Evolutionary conservation across 2,329 filamentous ascomycete species (phyloP), one percentile per base, ranked within the genome.

Genomic region (Exophiala sideris): DNA sequence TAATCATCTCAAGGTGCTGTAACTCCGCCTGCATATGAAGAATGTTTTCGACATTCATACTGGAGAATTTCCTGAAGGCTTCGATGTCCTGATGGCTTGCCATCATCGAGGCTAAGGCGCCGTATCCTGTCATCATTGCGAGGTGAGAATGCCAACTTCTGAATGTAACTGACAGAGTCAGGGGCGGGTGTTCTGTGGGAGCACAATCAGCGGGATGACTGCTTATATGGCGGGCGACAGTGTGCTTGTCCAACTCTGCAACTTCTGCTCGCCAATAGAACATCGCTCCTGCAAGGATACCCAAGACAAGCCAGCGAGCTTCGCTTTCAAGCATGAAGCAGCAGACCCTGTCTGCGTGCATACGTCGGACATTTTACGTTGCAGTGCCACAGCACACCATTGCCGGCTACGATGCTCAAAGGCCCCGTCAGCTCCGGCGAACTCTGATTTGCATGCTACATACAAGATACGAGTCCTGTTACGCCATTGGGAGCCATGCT

Each of bases 11-110:
- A 14, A 62, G 54, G 44, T 55, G 51, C 38, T 60, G 50, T 24
- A 62, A 40, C 32, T 62, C 59, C n/a, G 59, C 59, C 46, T 62
- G 59, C 57, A 59, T 59, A 39, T 62, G 57, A 44, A 62, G 40
- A 32, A 62, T 55, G 21, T 52, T 62, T 39, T 62, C 54, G 14
- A 54, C 33, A 32, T 60, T 62, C 38, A 60, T 33, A 12, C 39
- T 56, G 33, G 54, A 56, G 40, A 60, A 62, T 50, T 52, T 59
- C 47, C 57, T 55, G 54, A 62, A 60, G 10, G 55, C 52, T 46
- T 57, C 53, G 42, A 50, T 40, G 42, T 57, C 52, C n/a, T 47
- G 57, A 48, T 56, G 48, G 47, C 48, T 52, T 8, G 48, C 53
- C 57, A 62, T 62, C 56, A 62, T 56, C n/a, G 45, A 49, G 29